Evolutionary conservation across 495 filamentous ascomycete genomes (phyloP).

Genomic region (Gamarada debralockiae): DNA sequence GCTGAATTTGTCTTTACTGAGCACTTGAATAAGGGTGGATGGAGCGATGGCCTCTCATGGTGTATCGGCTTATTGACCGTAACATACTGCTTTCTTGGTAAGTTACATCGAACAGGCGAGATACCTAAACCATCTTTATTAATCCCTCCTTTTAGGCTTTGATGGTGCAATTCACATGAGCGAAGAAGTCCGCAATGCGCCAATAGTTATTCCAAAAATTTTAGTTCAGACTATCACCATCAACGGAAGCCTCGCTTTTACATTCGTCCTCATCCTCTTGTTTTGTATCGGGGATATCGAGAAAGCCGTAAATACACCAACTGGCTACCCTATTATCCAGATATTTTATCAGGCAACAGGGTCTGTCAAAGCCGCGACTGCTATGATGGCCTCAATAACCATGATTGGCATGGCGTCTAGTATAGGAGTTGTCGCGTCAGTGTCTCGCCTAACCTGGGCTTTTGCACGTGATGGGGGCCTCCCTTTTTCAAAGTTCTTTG

Average conservation of each 20-base stretch:
- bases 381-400: slow-evolving; percentile 36
- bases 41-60: slow-evolving; percentile 39
- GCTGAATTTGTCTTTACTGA: slow-evolving; percentile 40
- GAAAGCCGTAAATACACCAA: slow-evolving; percentile 30
- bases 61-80: slow-evolving; percentile 20
- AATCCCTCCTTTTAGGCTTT: slow-evolving; percentile 8
- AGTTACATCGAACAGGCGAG: slow-evolving; percentile 39
- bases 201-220: slow-evolving; percentile 39
- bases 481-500: slow-evolving; percentile 35
- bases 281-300: slow-evolving; percentile 41
- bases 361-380: slow-evolving; percentile 35
- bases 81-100: slow-evolving; percentile 10
- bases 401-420: slow-evolving; percentile 36
- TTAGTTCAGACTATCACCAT: slow-evolving; percentile 40
- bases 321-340: slow-evolving; percentile 45
- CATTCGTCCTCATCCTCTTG: slow-evolving; percentile 40
- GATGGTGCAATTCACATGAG: slow-evolving; percentile 27
- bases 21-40: slow-evolving; percentile 37
- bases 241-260: slow-evolving; percentile 28
- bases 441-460: slow-evolving; percentile 52
- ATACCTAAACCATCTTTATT: slow-evolving; percentile 26
- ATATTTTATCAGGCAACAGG: slow-evolving; percentile 41
- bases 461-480: slow-evolving; percentile 50
- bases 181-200: slow-evolving; percentile 47
- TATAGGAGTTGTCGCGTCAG: slow-evolving; percentile 43